These are phyloP conservation scores for Linanthus parryae DNA, from an alignment of 148 eudicot species.

Conservation along the genomic window DNA sequence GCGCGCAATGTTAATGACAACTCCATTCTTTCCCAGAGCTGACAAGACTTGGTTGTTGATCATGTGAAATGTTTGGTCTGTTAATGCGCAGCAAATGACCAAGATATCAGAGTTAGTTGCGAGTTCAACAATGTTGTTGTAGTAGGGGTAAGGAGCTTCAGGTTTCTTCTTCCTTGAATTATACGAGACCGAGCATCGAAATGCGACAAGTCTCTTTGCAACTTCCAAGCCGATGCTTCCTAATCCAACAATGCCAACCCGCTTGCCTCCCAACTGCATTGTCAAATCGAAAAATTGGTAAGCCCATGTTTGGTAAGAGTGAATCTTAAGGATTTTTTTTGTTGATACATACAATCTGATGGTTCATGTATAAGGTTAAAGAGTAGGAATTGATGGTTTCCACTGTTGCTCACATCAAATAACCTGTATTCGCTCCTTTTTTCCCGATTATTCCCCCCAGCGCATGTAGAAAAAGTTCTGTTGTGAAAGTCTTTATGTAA, in stretches of 20 bases:
- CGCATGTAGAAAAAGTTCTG: too few relatives aligned
- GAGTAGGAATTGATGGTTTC: too few relatives aligned
- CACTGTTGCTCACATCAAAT: too few relatives aligned
- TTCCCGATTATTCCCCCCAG: too few relatives aligned
- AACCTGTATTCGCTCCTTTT: too few relatives aligned
- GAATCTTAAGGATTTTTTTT: too few relatives aligned
- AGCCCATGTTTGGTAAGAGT: too few relatives aligned
- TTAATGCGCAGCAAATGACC: slow-evolving; percentile 54
- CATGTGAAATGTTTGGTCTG: slow-evolving; percentile 59
- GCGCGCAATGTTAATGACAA: slow-evolving; percentile 53
- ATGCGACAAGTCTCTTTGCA: slow-evolving; percentile 61
- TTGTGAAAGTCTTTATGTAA: too few relatives aligned
- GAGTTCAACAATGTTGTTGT: slow-evolving; percentile 26
- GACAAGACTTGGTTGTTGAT: slow-evolving; percentile 45
- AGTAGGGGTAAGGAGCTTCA: slow-evolving; percentile 32
- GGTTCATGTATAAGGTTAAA: too few relatives aligned
- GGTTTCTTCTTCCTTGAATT: slow-evolving; percentile 47
- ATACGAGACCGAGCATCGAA: slow-evolving; percentile 53
- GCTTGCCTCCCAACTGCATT: slow-evolving; percentile 48
- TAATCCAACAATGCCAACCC: slow-evolving; percentile 73
- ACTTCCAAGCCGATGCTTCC: slow-evolving; percentile 68
- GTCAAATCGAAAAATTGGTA: slow-evolving; percentile 6
- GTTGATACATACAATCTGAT: too few relatives aligned
- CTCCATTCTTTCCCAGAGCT: slow-evolving; percentile 55
- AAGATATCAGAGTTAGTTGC: slow-evolving; percentile 41